Conservation (phyloP, 805 yeast genomes). For the Candida sanyiensis region DNA sequence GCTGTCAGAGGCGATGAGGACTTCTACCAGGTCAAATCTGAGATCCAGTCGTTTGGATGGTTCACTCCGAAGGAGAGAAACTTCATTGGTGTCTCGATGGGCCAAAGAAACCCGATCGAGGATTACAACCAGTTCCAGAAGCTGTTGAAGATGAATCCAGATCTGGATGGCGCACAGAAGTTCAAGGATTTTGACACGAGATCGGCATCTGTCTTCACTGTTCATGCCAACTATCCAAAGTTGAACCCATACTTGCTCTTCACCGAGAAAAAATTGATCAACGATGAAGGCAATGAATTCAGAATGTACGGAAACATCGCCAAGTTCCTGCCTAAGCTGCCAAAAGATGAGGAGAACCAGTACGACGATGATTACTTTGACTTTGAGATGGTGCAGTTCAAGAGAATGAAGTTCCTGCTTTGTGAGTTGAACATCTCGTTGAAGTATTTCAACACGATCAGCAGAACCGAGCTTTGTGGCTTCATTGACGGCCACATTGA, state of each 20-base stretch:
- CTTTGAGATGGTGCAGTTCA: conserved; percentile 52
- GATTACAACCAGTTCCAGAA: conserved; percentile 36
- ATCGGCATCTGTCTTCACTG: conserved; percentile 27
- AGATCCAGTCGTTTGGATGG: conserved; percentile 25
- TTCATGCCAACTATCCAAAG: conserved; percentile 34
- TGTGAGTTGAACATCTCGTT: conserved; percentile 45
- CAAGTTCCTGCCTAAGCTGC: conserved; percentile 25
- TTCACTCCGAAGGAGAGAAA: conserved; percentile 26
- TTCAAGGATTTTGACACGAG: conserved; percentile 13
- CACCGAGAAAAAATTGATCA: conserved; percentile 17
- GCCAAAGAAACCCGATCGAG: conserved; percentile 63
- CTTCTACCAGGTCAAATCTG: conserved; percentile 44
- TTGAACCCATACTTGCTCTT: conserved; percentile 30
- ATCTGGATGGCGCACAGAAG: conserved; percentile 7
- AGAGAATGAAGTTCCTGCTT: conserved; percentile 45
- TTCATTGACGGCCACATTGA: conserved; percentile 42
- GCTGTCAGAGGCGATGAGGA: conserved; percentile 32
- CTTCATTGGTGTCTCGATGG: conserved; percentile 71
- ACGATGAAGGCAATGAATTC: conserved; percentile 18
- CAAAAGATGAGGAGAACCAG: conserved; percentile 4
- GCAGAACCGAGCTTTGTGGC: conserved; percentile 39
- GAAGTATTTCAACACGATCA: conserved; percentile 38
- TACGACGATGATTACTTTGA: conserved; percentile 29
- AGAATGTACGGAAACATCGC: conserved; percentile 24
- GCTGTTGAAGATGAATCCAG: conserved; percentile 4